Conservation (phyloP, 2,329 filamentous ascomycete genomes). For the Niveomyces coronatus region DNA sequence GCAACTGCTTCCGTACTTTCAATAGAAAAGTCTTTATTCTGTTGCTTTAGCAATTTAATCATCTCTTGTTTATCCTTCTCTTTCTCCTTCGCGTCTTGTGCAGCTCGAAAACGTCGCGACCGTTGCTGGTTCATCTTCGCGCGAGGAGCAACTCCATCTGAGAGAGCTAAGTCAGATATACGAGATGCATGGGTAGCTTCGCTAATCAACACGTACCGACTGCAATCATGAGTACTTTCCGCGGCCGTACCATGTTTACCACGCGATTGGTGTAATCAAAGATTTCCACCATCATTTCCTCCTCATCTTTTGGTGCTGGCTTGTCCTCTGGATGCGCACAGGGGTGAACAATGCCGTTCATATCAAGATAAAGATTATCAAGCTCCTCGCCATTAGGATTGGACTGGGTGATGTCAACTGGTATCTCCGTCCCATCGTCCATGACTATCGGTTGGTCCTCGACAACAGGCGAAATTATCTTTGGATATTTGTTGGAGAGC, state of each 20-base stretch:
- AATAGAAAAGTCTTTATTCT: constrained; percentile 56
- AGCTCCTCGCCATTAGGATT: constrained; percentile 98
- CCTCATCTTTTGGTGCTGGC: constrained; percentile 83
- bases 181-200: not conserved
- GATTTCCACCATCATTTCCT: constrained; percentile 98
- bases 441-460: constrained; percentile 76
- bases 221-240: constrained; percentile 94
- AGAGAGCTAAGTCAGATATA: constrained; percentile 13
- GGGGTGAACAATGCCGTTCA: constrained; percentile 99
- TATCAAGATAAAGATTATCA: constrained; percentile 95
- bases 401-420: constrained; percentile 70
- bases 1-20: constrained; percentile 51
- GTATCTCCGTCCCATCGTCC: constrained; percentile 70
- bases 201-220: constrained; percentile 52
- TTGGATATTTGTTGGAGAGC: constrained; percentile 94
- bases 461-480: constrained; percentile 85
- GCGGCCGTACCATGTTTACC: constrained; percentile 94
- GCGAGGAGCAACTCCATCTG: constrained; percentile 90
- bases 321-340: constrained; percentile 95
- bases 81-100: constrained; percentile 89
- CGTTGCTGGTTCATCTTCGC: constrained; percentile 99
- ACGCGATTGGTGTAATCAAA: constrained; percentile 99
- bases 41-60: constrained; percentile 70
- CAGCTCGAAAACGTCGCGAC: constrained; percentile 86
- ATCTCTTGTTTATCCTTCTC: constrained; percentile 85